Percentiles rank a stretch among this genome's conserved stretches.
Evolutionary conservation across 2,329 filamentous ascomycete species (phyloP).

Genomic region (Penicillium olsonii): DNA sequence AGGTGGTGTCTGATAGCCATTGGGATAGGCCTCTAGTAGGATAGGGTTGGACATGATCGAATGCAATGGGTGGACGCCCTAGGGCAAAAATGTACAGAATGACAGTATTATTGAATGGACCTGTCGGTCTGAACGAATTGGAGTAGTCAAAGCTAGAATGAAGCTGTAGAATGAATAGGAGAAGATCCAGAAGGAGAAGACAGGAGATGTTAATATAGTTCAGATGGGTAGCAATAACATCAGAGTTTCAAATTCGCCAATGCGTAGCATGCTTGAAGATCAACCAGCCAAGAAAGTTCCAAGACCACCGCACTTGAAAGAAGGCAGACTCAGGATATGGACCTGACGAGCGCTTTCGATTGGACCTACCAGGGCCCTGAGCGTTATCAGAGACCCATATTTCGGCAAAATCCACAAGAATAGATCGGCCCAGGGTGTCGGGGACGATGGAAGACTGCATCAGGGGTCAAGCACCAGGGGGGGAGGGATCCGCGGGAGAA

Average conservation of each 20-base stretch:
- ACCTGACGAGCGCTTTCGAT: conserved; percentile 1
- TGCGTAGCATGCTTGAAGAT: conserved; percentile 1
- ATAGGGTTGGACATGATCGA: conserved; percentile 17
- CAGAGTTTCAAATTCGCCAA: background rate
- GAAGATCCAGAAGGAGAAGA: background rate
- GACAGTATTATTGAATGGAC: conserved; percentile 1
- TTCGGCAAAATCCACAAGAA: conserved; percentile 6
- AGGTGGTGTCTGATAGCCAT: conserved; percentile 16
- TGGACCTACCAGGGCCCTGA: conserved; percentile 19
- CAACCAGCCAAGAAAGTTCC: conserved; percentile 22
- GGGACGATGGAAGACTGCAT: conserved; percentile 12
- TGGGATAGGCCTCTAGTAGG: conserved; percentile 13
- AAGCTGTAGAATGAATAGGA: background rate
- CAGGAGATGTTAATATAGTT: conserved; percentile 8
- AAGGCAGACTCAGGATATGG: conserved; percentile 3
- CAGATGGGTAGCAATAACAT: conserved; percentile 7
- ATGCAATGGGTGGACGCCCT: background rate
- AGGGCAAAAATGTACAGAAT: background rate
- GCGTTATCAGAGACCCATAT: conserved; percentile 18
- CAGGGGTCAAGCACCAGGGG: conserved; percentile 14
- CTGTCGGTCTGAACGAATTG: conserved; percentile 1
- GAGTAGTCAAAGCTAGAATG: conserved; percentile 1
- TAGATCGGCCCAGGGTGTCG: conserved; percentile 14
- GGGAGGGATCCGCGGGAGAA: conserved; percentile 3
- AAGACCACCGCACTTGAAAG: conserved; percentile 13